Conservation (phyloP, 2,329 filamentous ascomycete species). For the Phoma herbarum region DNA sequence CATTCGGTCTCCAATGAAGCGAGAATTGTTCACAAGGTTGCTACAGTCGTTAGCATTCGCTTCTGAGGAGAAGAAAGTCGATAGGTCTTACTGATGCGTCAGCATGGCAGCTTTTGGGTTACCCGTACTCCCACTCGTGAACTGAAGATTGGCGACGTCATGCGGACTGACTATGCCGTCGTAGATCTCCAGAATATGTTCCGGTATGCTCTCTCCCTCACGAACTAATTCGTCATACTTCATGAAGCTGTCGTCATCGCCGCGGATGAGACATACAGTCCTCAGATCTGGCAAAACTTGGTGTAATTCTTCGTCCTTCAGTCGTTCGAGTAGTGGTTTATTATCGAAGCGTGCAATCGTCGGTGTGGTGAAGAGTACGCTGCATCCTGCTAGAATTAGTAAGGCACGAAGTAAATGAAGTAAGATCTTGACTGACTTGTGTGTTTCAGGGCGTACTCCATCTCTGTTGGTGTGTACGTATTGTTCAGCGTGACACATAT, state of each 20-base stretch:
- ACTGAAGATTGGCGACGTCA: slow-evolving; percentile 50
- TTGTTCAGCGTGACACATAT: slow-evolving; percentile 80
- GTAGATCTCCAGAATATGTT: slow-evolving; percentile 48
- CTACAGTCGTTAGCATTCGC: slow-evolving; percentile 23
- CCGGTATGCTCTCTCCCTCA: slow-evolving; percentile 41
- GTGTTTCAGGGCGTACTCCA: slow-evolving; percentile 74
- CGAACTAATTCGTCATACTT: slow-evolving; percentile 68
- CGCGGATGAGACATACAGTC: slow-evolving; percentile 44
- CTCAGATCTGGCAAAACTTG: slow-evolving; percentile 41
- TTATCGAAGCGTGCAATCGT: slow-evolving; percentile 74
- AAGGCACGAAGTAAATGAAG: neutral
- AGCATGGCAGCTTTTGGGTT: slow-evolving; percentile 52
- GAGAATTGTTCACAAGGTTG: slow-evolving; percentile 53
- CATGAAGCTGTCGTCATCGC: slow-evolving; percentile 58
- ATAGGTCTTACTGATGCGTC: slow-evolving; percentile 46
- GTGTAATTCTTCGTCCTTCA: slow-evolving; percentile 33
- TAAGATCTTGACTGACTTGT: slow-evolving; percentile 61
- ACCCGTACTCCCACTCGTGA: slow-evolving; percentile 51
- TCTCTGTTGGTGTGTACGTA: slow-evolving; percentile 78
- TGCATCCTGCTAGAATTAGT: slow-evolving; percentile 64
- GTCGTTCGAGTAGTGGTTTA: slow-evolving; percentile 60
- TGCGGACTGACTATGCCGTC: slow-evolving; percentile 46
- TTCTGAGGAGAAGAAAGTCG: neutral
- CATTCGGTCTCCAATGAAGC: slow-evolving; percentile 72
- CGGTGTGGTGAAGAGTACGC: slow-evolving; percentile 75